phyloP scores from a whole-genome alignment of 148 eudicot species.

The Arbutus unedo region DNA sequence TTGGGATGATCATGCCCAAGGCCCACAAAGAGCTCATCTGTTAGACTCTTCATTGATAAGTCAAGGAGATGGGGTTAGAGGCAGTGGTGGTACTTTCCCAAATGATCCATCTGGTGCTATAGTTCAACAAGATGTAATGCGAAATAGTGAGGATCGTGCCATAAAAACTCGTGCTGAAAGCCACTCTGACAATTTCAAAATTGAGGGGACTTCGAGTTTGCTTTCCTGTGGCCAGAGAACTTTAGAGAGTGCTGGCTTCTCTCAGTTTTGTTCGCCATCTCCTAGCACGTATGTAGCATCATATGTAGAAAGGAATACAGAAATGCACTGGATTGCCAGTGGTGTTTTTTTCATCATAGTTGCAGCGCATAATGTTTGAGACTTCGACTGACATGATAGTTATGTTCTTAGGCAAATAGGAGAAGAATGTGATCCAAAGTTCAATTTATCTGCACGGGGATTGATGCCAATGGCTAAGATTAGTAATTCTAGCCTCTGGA shows the following conservation, averaged over 20 bases:
- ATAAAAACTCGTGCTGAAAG: conserved; percentile 31
- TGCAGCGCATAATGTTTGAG: background rate
- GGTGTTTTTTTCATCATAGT: background rate
- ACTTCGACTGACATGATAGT: conserved; percentile 5
- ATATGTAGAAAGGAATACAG: conserved; percentile 10
- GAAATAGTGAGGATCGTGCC: conserved; percentile 28
- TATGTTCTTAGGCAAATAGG: conserved; percentile 40
- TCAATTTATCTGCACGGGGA: conserved; percentile 44
- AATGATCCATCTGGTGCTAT: conserved; percentile 32
- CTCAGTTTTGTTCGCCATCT: conserved; percentile 54
- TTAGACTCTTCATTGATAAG: conserved; percentile 13
- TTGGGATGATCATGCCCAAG: conserved; percentile 37
- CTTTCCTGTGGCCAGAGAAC: conserved; percentile 44
- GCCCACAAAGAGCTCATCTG: conserved; percentile 26
- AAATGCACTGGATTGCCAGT: background rate
- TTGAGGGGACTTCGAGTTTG: conserved; percentile 43
- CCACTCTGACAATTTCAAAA: conserved; percentile 30
- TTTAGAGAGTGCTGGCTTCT: conserved; percentile 44
- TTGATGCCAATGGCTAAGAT: conserved; percentile 57
- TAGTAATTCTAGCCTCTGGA: conserved; percentile 44
- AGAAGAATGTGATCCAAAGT: conserved; percentile 24
- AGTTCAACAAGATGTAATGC: conserved; percentile 27
- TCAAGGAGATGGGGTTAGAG: conserved; percentile 24
- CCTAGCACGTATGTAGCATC: conserved; percentile 59
- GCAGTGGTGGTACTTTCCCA: conserved; percentile 21